Conservation (phyloP, 106 monocot genomes). For the Triglochin maritima region DNA sequence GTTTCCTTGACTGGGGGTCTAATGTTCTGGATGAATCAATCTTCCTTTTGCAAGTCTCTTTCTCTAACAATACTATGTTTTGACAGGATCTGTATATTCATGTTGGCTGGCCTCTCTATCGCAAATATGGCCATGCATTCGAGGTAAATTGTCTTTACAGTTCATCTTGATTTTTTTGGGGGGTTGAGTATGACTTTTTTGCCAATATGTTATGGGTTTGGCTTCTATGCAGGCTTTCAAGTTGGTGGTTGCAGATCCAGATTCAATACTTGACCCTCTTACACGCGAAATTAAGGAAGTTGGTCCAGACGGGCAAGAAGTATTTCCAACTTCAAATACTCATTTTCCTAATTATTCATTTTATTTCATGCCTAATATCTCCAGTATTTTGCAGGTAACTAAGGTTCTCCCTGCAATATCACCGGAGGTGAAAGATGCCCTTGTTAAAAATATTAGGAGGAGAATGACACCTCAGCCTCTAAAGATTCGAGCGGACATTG, state of each 20-base stretch:
- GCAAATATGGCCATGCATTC: slow-evolving; percentile 86
- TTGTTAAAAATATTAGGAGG: slow-evolving; percentile 79
- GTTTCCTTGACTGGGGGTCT: too few species aligned
- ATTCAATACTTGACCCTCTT: slow-evolving; percentile 50
- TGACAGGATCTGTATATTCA: slow-evolving; percentile 58
- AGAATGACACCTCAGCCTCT: slow-evolving; percentile 93
- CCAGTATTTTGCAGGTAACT: slow-evolving; percentile 23
- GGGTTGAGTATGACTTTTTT: not conserved
- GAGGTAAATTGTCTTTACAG: slow-evolving; percentile 31
- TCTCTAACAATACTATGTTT: not conserved
- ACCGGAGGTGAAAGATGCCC: slow-evolving; percentile 66
- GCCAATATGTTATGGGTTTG: not conserved
- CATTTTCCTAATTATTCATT: not conserved
- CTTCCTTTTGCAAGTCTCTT: too few species aligned
- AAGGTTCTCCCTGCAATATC: slow-evolving; percentile 64
- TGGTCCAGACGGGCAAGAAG: slow-evolving; percentile 77
- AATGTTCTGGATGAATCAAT: too few species aligned
- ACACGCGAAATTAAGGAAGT: slow-evolving; percentile 69
- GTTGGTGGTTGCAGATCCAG: slow-evolving; percentile 68
- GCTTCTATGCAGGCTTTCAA: slow-evolving; percentile 52
- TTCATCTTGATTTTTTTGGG: not conserved
- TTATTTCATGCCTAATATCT: not conserved
- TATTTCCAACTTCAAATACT: not conserved
- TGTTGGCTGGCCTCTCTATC: slow-evolving; percentile 85
- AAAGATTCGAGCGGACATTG: slow-evolving; percentile 82